Evolutionary conservation across 805 yeast species (phyloP).

Genomic region (Osmozyma mogii): DNA sequence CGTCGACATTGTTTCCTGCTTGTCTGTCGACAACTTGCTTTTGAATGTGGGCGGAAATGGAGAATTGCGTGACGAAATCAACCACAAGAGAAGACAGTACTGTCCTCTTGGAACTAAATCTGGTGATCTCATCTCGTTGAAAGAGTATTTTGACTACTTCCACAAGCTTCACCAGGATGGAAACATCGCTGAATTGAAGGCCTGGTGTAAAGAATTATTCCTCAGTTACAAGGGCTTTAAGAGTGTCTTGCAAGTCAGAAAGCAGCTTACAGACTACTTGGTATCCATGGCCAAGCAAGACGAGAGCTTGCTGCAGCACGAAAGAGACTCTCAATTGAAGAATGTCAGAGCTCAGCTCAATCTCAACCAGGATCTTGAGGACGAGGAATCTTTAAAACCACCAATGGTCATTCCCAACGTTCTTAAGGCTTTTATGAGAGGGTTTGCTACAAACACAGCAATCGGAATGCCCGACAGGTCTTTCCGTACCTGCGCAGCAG

Average conservation of each 20-base stretch:
- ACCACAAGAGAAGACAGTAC: conserved; percentile 59
- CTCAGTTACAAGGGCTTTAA: conserved; percentile 73
- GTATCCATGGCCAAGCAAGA: conserved; percentile 38
- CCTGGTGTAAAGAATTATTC: conserved; percentile 78
- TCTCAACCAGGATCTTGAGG: conserved; percentile 9
- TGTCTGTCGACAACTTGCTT: conserved; percentile 84
- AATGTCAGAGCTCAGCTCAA: conserved; percentile 18
- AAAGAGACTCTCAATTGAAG: conserved; percentile 19
- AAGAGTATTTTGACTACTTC: conserved; percentile 62
- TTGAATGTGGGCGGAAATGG: conserved; percentile 60
- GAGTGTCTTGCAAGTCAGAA: conserved; percentile 67
- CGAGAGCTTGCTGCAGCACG: conserved; percentile 18
- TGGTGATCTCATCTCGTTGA: conserved; percentile 81
- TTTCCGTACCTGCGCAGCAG: conserved; percentile 75
- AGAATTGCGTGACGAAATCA: conserved; percentile 77
- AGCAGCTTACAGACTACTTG: conserved; percentile 70
- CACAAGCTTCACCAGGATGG: conserved; percentile 19
- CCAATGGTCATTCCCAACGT: conserved; percentile 48
- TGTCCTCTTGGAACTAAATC: conserved; percentile 63
- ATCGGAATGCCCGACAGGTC: conserved; percentile 93
- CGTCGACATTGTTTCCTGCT: conserved; percentile 83
- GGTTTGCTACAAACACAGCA: conserved; percentile 85
- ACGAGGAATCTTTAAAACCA: conserved; percentile 13
- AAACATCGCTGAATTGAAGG: conserved; percentile 47
- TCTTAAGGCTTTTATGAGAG: conserved; percentile 72